Base-by-base conservation (phyloP, 768 basidiomycete genomes). In the Plicaturopsis crispa region DNA sequence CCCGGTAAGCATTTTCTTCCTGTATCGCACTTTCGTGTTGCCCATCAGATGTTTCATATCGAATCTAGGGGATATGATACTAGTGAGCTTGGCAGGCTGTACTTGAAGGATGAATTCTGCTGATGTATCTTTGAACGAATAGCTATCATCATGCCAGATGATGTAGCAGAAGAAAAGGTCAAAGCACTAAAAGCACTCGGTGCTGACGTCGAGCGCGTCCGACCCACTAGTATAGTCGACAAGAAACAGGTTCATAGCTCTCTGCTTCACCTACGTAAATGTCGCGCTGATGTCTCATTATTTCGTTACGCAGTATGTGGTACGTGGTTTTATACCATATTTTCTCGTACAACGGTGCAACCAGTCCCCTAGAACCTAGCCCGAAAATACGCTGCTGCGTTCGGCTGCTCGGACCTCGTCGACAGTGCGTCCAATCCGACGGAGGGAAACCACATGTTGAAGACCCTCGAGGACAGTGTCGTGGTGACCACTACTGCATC, bases 221-320 rank as follows among this genome's bases (percentile, higher is more conserved):
- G 90, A n/a, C 90, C 91, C 4, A 86, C 89, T 4, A 94, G 92
- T 48, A 97, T 98, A 44, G 85, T 99, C 10, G 94, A 98, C 64
- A 89, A 90, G 61, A 91, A 90, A 56, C 92, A 96, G 75, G 87
- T 82, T 36, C 30, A 69, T 48, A 18, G 26, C 36, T 38, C 23
- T 24, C 48, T 52, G n/a, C n/a, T n/a, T n/a, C n/a, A n/a, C n/a
- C n/a, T n/a, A n/a, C n/a, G 28, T 30, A 30, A 30, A 30, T 30
- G n/a, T n/a, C 22, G 12, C 23, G 8, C 13, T 22, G 13, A n/a
- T 31, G 23, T 31, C 40, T n/a, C 17, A 31, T 31, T 23, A 2
- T 33, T 31, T 26, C 6, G 26, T 43, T 8, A 40, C 39, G 8
- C 46, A 83, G 77, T 83, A 80, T 51, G 81, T 84, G 40, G 80